Evolutionary conservation across 2,329 filamentous ascomycete species (phyloP).

Genomic region (Stagonosporopsis tanaceti): DNA sequence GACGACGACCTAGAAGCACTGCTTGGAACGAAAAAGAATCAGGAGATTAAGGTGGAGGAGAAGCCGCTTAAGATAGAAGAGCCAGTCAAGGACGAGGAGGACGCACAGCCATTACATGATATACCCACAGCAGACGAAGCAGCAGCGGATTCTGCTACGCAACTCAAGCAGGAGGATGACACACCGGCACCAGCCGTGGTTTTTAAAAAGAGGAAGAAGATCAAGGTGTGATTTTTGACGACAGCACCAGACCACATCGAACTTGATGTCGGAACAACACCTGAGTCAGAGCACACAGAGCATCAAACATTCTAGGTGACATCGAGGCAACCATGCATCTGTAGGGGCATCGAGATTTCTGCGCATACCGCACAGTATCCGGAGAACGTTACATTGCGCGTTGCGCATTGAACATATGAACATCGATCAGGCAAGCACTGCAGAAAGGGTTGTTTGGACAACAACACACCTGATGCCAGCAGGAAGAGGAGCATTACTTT

Average conservation of each 20-base stretch:
- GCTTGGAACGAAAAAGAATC: slow-evolving; percentile 48
- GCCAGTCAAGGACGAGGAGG: slow-evolving; percentile 26
- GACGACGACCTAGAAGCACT: slow-evolving; percentile 75
- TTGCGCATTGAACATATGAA: not conserved
- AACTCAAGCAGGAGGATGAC: slow-evolving; percentile 34
- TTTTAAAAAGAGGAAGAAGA: slow-evolving; percentile 85
- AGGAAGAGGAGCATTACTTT: not conserved
- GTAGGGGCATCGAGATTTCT: not conserved
- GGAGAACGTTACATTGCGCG: not conserved
- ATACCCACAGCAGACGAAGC: slow-evolving; percentile 42
- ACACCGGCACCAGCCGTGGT: slow-evolving; percentile 60
- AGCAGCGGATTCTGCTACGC: slow-evolving; percentile 22
- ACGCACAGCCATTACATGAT: slow-evolving; percentile 28
- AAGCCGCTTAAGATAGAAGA: slow-evolving; percentile 29
- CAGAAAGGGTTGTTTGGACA: not conserved
- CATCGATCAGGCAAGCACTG: not conserved
- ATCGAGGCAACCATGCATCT: not conserved
- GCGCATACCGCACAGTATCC: not conserved
- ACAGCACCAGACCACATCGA: not conserved
- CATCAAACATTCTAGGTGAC: not conserved
- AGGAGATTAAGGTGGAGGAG: slow-evolving; percentile 56
- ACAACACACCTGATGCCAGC: not conserved
- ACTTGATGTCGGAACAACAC: not conserved
- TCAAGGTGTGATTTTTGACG: slow-evolving; percentile 8
- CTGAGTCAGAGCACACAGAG: not conserved